These are phyloP conservation scores for Peronospora farinosa DNA, from an alignment of 352 stramenopile species.

Conservation along the genomic window DNA sequence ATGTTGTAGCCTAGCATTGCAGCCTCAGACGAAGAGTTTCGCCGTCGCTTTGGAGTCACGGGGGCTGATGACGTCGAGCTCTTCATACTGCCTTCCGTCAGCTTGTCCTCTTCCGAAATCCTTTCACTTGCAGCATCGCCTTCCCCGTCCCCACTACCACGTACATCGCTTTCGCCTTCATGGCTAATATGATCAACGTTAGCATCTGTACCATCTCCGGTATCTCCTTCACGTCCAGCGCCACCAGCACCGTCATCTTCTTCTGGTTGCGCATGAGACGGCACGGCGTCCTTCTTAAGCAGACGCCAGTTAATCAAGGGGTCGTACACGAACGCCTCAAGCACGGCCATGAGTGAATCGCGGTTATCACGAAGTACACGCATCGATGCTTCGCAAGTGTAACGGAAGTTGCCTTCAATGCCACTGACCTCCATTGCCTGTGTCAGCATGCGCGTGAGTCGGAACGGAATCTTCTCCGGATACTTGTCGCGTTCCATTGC, in stretches of 20 bases:
- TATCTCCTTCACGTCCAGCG: slow-evolving; percentile 27
- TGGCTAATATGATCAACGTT: slow-evolving; percentile 17
- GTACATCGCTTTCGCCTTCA: slow-evolving; percentile 14
- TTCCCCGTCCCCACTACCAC: slow-evolving; percentile 20
- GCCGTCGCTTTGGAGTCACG: slow-evolving; percentile 37
- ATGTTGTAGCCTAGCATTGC: slow-evolving; percentile 58
- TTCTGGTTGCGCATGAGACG: slow-evolving; percentile 66
- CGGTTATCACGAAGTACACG: slow-evolving; percentile 96
- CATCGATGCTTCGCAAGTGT: slow-evolving; percentile 98
- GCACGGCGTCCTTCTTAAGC: slow-evolving; percentile 80
- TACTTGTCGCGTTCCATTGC: slow-evolving; percentile 99
- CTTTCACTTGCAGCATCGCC: slow-evolving; percentile 14
- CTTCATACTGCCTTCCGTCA: slow-evolving; percentile 44
- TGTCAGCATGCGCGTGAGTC: slow-evolving; percentile 98
- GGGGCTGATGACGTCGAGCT: slow-evolving; percentile 42
- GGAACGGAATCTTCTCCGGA: slow-evolving; percentile 99
- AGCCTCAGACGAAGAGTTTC: slow-evolving; percentile 56
- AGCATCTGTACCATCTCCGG: slow-evolving; percentile 15
- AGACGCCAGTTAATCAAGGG: slow-evolving; percentile 99
- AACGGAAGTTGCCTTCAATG: slow-evolving; percentile 99
- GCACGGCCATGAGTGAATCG: slow-evolving; percentile 98
- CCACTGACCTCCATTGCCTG: slow-evolving; percentile 99
- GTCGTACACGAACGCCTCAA: slow-evolving; percentile 99
- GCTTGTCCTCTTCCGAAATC: slow-evolving; percentile 33
- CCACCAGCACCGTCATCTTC: slow-evolving; percentile 37